phyloP scores from a whole-genome alignment of 768 basidiomycete species.

The Amanita molliuscula region DNA sequence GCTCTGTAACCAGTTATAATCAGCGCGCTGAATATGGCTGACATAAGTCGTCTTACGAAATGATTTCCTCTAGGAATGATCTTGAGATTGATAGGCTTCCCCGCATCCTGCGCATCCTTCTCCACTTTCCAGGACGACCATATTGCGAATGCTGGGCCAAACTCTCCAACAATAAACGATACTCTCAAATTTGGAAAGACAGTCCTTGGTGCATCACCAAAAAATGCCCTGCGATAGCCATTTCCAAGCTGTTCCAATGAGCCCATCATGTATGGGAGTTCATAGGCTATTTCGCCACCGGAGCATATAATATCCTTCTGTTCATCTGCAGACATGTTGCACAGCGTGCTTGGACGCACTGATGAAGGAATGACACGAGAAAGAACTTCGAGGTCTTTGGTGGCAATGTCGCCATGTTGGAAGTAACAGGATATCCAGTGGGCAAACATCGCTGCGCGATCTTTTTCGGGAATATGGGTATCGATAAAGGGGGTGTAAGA shows the following conservation, averaged over 20 bases:
- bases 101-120: neutral
- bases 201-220: neutral
- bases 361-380: neutral
- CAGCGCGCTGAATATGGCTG: neutral
- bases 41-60: neutral
- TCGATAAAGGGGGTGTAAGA: neutral
- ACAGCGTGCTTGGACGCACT: neutral
- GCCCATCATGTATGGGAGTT: neutral
- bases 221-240: neutral
- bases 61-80: neutral
- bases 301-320: neutral
- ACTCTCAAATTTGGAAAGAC: neutral
- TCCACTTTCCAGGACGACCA: neutral
- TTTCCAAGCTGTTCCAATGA: neutral
- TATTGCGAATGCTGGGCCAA: neutral
- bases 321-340: neutral
- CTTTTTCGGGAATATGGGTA: neutral
- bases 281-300: neutral
- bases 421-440: neutral
- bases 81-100: neutral
- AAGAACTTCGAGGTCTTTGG: neutral
- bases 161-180: neutral
- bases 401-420: neutral
- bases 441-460: neutral
- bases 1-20: neutral